A percentile compares a stretch with the other conserved stretches of the same genome.
These are phyloP conservation scores for Dinochytrium kinnereticum DNA, from an alignment of 371 early-diverging fungal species.

Conservation along the genomic window DNA sequence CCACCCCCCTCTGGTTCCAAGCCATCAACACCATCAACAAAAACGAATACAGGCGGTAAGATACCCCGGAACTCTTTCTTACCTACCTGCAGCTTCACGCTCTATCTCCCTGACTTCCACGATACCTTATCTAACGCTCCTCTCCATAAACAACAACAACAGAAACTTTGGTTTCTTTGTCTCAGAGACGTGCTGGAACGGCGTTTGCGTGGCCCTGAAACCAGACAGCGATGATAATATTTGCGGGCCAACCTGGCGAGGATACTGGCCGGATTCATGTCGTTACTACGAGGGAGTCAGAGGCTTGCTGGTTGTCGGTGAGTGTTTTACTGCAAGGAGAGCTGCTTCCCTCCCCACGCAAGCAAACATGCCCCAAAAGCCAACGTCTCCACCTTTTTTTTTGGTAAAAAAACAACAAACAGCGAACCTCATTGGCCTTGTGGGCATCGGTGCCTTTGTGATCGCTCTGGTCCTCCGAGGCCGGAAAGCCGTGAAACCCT, in stretches of 20 bases:
- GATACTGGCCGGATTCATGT: neutral
- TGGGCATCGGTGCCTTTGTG: neutral
- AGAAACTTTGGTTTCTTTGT: conserved; percentile 13
- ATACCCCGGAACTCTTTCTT: neutral
- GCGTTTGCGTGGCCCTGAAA: neutral
- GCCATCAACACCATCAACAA: neutral
- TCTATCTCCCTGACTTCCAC: no score
- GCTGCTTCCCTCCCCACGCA: no score
- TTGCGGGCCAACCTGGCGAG: neutral
- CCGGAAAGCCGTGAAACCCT: neutral
- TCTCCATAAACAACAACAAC: no score
- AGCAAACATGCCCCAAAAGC: neutral
- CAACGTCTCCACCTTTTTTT: neutral
- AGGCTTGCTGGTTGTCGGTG: neutral
- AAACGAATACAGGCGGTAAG: neutral
- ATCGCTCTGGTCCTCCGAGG: neutral
- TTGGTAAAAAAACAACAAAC: neutral
- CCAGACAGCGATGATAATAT: neutral
- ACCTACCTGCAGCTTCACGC: no score
- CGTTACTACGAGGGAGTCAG: neutral
- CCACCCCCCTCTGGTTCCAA: conserved; percentile 1
- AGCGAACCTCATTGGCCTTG: conserved; percentile 1
- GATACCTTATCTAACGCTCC: no score
- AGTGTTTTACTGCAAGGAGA: no score
- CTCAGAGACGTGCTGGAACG: neutral